Evolutionary conservation across 1,139 yeast genomes (phyloP).

Genomic region (Sugiyamaella sp.): DNA sequence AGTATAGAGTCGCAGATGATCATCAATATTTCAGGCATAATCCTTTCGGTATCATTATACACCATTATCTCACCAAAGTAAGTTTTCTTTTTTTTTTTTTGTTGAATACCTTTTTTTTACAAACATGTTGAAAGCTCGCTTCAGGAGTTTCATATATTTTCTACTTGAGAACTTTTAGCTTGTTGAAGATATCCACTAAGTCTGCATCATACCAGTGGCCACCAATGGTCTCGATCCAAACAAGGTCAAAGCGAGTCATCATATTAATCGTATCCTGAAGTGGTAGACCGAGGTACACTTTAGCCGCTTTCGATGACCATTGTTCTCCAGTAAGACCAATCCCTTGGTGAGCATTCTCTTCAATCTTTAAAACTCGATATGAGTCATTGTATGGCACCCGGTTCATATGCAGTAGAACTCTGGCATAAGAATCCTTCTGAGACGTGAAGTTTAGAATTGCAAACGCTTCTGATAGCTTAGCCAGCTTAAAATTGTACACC

Average conservation of each 20-base stretch:
- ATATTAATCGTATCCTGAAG: neutral
- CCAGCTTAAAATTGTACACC: neutral
- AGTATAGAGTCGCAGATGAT: neutral
- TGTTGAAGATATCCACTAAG: neutral
- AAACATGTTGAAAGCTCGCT: no score
- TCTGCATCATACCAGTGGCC: neutral
- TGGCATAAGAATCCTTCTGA: neutral
- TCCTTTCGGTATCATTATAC: neutral
- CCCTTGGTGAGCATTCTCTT: neutral
- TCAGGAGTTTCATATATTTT: no score
- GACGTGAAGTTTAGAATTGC: neutral
- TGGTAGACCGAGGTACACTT: neutral
- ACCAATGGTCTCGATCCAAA: neutral
- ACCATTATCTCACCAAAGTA: no score
- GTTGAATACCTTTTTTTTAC: no score
- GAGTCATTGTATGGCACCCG: neutral
- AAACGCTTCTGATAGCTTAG: no score
- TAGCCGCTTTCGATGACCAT: neutral
- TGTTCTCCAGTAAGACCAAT: no score
- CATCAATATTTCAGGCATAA: neutral
- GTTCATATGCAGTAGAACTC: neutral
- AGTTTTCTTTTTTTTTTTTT: no score
- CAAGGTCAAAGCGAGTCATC: neutral
- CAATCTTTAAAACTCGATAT: no score
- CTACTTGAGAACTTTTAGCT: no score